A percentile compares a stretch with the other conserved stretches of the same genome.
Conservation (phyloP, 768 basidiomycete species). For the Dacryopinax spathularia region DNA sequence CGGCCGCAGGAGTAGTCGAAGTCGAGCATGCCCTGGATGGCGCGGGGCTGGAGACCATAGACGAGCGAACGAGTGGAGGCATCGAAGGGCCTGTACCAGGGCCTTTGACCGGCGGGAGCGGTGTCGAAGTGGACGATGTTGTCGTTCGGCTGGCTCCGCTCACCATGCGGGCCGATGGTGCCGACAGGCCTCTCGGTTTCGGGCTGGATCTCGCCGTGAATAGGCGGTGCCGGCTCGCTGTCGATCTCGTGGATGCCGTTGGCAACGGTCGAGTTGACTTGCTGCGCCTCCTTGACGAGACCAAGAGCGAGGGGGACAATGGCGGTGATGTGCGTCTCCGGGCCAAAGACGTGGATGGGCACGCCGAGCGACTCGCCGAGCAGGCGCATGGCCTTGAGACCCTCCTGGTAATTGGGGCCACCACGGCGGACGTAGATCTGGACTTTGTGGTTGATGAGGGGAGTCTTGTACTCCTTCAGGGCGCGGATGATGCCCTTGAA, state of each 20-base stretch:
- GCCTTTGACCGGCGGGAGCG: constrained; percentile 38
- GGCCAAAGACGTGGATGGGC: constrained; percentile 92
- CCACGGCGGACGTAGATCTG: constrained; percentile 96
- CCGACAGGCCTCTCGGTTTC: constrained; percentile 34
- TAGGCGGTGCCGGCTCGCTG: constrained; percentile 27
- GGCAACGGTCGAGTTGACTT: constrained; percentile 22
- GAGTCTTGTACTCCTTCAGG: constrained; percentile 79
- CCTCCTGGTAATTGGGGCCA: constrained; percentile 98
- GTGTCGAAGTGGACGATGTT: constrained; percentile 79
- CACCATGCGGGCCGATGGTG: constrained; percentile 58
- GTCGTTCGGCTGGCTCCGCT: constrained; percentile 72
- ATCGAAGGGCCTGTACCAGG: constrained; percentile 84
- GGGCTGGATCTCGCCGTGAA: constrained; percentile 26
- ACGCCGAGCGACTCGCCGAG: constrained; percentile 93
- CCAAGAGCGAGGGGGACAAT: constrained; percentile 98
- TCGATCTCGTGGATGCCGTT: constrained; percentile 17
- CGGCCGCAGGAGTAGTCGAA: constrained; percentile 98
- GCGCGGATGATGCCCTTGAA: constrained; percentile 99
- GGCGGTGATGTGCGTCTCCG: constrained; percentile 96
- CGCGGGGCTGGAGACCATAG: constrained; percentile 96
- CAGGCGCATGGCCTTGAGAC: constrained; percentile 94
- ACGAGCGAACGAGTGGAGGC: constrained; percentile 90
- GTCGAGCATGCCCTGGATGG: constrained; percentile 97
- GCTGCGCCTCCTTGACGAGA: constrained; percentile 40
- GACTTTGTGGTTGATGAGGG: constrained; percentile 70